A percentile compares a stretch with the other conserved stretches of the same genome.
phyloP scores from a whole-genome alignment of 495 filamentous ascomycete species.

The Peziza echinospora region DNA sequence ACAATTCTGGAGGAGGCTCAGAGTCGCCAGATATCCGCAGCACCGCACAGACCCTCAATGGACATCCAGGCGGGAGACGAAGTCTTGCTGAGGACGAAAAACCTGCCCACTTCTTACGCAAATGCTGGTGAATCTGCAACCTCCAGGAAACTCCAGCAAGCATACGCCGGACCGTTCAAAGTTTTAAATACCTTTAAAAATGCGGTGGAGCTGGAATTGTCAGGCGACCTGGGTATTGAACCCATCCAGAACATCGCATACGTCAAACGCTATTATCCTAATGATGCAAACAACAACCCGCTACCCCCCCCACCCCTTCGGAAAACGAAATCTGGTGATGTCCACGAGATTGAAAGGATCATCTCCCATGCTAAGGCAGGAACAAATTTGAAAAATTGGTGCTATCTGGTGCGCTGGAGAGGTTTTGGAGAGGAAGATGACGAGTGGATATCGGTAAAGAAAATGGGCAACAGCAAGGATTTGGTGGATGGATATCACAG shows the following conservation, averaged over 20 bases:
- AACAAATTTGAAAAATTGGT: neutral
- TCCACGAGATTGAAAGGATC: neutral
- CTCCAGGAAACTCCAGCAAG: neutral
- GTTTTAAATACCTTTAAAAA: too few relatives aligned
- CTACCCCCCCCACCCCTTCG: neutral
- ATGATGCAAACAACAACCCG: too few relatives aligned
- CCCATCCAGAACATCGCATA: too few relatives aligned
- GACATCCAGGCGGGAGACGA: too few relatives aligned
- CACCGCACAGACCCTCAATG: neutral
- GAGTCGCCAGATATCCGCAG: neutral
- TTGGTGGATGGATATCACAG: neutral
- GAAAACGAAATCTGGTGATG: too few relatives aligned
- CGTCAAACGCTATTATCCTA: too few relatives aligned
- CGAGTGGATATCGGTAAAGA: neutral
- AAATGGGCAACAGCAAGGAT: neutral
- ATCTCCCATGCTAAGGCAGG: neutral
- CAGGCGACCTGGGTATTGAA: too few relatives aligned
- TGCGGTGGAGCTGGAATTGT: too few relatives aligned
- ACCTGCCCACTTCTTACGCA: neutral
- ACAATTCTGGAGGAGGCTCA: neutral
- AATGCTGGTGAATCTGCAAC: neutral
- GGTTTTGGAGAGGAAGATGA: neutral
- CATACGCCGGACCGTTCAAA: neutral
- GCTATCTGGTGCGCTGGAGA: neutral
- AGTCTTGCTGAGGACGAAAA: neutral